phyloP scores from a whole-genome alignment of 164 flowering plant species.

The Piper betle region DNA sequence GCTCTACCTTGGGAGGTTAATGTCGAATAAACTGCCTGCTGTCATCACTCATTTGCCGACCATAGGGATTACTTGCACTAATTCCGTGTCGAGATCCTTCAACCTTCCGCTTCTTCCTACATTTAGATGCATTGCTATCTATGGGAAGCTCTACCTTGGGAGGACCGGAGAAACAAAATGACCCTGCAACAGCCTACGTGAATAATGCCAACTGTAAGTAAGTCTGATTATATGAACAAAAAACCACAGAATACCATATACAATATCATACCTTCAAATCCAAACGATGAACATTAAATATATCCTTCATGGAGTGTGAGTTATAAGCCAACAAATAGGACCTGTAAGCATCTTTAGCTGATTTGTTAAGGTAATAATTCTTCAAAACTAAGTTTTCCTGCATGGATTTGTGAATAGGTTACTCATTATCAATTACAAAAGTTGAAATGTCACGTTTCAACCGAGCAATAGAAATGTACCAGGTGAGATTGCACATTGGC shows the following conservation, averaged over 20 bases:
- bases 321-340: slow-evolving; percentile 77
- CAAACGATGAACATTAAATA: slow-evolving; percentile 79
- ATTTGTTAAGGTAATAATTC: slow-evolving; percentile 58
- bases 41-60: slow-evolving; percentile 18
- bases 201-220: neutral
- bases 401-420: slow-evolving; percentile 4
- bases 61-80: slow-evolving; percentile 56
- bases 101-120: slow-evolving; percentile 36
- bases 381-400: slow-evolving; percentile 71
- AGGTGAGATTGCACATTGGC: slow-evolving; percentile 69
- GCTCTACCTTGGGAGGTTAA: slow-evolving; percentile 51
- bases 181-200: slow-evolving; percentile 74
- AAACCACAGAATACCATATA: too few relatives aligned
- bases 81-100: slow-evolving; percentile 49
- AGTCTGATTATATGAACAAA: neutral
- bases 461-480: slow-evolving; percentile 25
- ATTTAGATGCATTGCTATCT: slow-evolving; percentile 79
- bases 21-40: slow-evolving; percentile 30
- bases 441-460: neutral
- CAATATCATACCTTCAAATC: slow-evolving; percentile 56
- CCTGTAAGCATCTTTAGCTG: slow-evolving; percentile 91
- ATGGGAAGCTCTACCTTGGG: slow-evolving; percentile 66
- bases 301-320: slow-evolving; percentile 88
- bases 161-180: slow-evolving; percentile 80
- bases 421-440: neutral